Percentiles rank a stretch among this genome's conserved stretches.
phyloP scores from a whole-genome alignment of 805 yeast species.

The Pichia nakasei region DNA sequence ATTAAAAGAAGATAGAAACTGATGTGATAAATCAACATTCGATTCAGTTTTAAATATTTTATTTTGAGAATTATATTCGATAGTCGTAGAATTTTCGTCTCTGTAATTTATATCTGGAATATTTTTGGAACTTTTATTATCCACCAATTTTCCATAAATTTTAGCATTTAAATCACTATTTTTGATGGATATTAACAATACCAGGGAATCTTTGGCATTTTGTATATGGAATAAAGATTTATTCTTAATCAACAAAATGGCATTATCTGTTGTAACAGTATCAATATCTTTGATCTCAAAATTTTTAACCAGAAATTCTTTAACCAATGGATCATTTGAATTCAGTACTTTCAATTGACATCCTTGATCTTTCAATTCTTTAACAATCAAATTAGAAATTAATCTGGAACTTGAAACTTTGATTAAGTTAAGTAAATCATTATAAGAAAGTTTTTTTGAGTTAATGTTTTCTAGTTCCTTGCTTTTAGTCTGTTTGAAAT shows the following conservation, averaged over 20 bases:
- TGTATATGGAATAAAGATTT: constrained; percentile 29
- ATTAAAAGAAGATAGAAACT: constrained; percentile 6
- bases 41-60: constrained; percentile 26
- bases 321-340: constrained; percentile 13
- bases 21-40: constrained; percentile 17
- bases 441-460: constrained; percentile 14
- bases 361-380: constrained; percentile 35
- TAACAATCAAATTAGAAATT: constrained; percentile 43
- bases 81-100: constrained; percentile 18
- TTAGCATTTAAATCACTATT: constrained; percentile 24
- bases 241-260: constrained; percentile 28
- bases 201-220: constrained; percentile 27
- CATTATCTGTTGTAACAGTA: constrained; percentile 15
- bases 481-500: background rate
- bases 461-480: background rate
- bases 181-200: constrained; percentile 23
- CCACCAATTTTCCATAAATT: constrained; percentile 27
- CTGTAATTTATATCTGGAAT: constrained; percentile 20
- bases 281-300: constrained; percentile 16
- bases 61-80: constrained; percentile 17
- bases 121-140: constrained; percentile 16
- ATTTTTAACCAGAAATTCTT: constrained; percentile 19
- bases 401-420: constrained; percentile 38
- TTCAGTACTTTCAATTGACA: constrained; percentile 30
- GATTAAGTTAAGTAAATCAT: constrained; percentile 32